Base-by-base conservation (phyloP, 1,284 basidiomycete species). In the Porodaedalea pini region DNA sequence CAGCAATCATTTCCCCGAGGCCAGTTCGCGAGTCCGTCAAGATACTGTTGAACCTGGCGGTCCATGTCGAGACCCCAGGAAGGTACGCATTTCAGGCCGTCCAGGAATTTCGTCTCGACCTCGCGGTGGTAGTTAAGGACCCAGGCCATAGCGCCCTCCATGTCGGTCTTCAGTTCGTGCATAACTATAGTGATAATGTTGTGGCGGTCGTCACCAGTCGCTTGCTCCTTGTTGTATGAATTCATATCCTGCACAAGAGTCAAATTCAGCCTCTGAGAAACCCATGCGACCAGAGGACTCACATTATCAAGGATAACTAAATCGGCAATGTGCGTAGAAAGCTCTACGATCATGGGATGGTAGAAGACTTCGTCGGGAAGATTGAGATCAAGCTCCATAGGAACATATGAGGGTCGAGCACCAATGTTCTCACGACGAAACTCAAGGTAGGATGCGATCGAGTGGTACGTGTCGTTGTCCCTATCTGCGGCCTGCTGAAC, bases 261-360 rank as follows among this genome's bases (percentile, higher is more conserved):
- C 15, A 45, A 17, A 45, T 11, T 23, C 4, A 51, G 25, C 48
- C 1, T n/a, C 17, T 51, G 17, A 40, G 53, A 60, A 57, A 41
- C 47, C 37, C 4, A 11, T 6, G 5, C 17, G 4, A 65, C 62
- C 50, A 39, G 65, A 62, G 49, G 25, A 66, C 73, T 64, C 66
- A 83, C 82, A 65, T 84, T 84, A 27, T 79, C 81, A 80, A 82
- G 82, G 37, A 78, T 79, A 43, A 82, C 77, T 47, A 84, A 71
- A 59, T 85, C 83, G 58, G 83, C 82, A 19, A 80, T 75, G 32
- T 74, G 69, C 60, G 80, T 75, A 60, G 78, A 76, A 60, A 85
- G 73, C 29, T 78, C 75, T 62, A 70, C 68, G 51, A 85, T 78
- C 45, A 75, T 66, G 4, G 78, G 77, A 66, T 85, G 74, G 15